Conservation (phyloP, 2,329 filamentous ascomycete genomes). For the Xylaria sp. region DNA sequence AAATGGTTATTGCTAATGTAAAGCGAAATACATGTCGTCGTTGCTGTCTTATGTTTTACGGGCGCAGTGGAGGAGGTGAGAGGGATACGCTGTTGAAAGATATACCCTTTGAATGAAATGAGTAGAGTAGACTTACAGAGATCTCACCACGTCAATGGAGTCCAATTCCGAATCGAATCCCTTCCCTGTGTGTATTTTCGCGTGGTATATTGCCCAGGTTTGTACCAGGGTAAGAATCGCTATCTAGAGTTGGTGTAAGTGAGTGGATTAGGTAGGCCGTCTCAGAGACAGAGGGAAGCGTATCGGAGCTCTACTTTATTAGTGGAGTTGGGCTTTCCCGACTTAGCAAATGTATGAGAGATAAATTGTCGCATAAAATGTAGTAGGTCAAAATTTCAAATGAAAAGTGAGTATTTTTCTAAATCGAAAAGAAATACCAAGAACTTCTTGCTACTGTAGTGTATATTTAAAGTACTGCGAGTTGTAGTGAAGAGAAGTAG, state of each 20-base stretch:
- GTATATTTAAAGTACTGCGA: no score
- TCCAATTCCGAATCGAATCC: not conserved
- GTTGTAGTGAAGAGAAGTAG: constrained; percentile 2
- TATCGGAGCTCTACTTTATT: no score
- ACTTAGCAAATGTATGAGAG: no score
- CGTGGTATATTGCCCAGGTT: not conserved
- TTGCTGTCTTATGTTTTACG: not conserved
- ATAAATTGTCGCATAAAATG: no score
- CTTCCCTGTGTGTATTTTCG: not conserved
- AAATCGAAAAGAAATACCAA: no score
- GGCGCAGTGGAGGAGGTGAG: constrained; percentile 8
- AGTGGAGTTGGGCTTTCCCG: no score
- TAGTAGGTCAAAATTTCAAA: no score
- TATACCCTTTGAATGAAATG: constrained; percentile 35
- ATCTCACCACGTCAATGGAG: not conserved
- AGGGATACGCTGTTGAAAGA: constrained; percentile 23
- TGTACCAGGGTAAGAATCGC: not conserved
- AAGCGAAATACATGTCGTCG: not conserved
- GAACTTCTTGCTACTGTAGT: not conserved
- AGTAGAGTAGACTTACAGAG: constrained; percentile 3
- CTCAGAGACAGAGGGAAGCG: not conserved
- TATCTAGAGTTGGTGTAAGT: not conserved
- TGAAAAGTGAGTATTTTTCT: no score
- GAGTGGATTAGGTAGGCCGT: not conserved
- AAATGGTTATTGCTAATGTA: not conserved